Base-by-base conservation (phyloP, 2,329 filamentous ascomycete species). In the Trichoderma guizhouense region DNA sequence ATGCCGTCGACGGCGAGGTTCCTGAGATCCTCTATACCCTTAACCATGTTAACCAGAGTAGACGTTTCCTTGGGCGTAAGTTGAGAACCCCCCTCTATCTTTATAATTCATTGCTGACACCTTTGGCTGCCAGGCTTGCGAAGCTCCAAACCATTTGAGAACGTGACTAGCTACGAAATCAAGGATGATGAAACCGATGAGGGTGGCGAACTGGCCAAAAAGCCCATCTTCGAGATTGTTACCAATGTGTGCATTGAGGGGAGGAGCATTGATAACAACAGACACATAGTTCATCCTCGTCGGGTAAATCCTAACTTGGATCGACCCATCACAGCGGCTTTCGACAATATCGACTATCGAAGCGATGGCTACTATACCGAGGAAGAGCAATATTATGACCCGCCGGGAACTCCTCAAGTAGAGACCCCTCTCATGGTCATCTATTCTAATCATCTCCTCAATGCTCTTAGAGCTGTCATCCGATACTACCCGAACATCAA, bases 401-500 rank as follows among this genome's bases (percentile, higher is more conserved):
- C 55, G 28, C 72, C 75, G 30, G 78, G 78, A 14, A 60, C 77
- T 30, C 73, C 77, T 36, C 78, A 79, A 21, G 74, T 79, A 9
- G 78, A 80, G 21, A 77, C 74, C 1, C 83, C 81, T 0, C 74
- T 77, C 68, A 86, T 86, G 83, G 64, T 81, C 3, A 83, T 86
- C 58, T 79, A 84, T 73, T 86, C 85, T 2, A 72, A 77, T 34
- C 78, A 85, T 71, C 80, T 88, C 34, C 81, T 84, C 74, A 82
- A 85, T 61, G 85, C 85, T 1, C 79, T 88, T 5, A 80, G 79
- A 32, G 84, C 85, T 14, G 82, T 87, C 6, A 81, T 88, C 7
- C 79, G 78, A 28, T 87, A 86, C 74, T 87, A 86, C 73, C 85
- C 85, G 4, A 79, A 80, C 51, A 79, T 82, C 71, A 79, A 78